A percentile compares a stretch with the other conserved stretches of the same genome.
Conservation (phyloP, 257 asterid species). For the Salvia miltiorrhiza region DNA sequence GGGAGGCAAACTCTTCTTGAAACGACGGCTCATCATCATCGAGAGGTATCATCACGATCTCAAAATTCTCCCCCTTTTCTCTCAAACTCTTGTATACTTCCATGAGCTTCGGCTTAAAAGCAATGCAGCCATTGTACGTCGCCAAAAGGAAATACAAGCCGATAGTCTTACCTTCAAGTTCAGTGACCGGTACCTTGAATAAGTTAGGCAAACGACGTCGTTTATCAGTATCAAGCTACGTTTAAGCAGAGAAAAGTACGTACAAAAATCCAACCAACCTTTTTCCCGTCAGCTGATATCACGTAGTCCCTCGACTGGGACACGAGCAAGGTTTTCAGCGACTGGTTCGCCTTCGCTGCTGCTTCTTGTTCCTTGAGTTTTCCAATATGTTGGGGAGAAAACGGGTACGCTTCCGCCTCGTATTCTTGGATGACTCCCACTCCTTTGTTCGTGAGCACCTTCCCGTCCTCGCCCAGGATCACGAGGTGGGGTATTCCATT, state of each 20-base stretch:
- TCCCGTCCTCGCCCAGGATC: constrained; percentile 56
- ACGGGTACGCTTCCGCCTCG: constrained; percentile 79
- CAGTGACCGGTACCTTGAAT: constrained; percentile 59
- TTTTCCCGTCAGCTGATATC: constrained; percentile 55
- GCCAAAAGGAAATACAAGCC: constrained; percentile 58
- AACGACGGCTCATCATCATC: constrained; percentile 58
- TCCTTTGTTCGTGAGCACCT: constrained; percentile 49
- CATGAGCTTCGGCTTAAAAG: constrained; percentile 51
- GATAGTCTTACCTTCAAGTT: constrained; percentile 75
- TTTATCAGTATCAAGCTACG: constrained; percentile 1
- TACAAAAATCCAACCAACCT: constrained; percentile 48
- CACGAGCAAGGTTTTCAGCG: constrained; percentile 55
- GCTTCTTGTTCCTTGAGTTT: constrained; percentile 54
- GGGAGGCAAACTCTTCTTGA: constrained; percentile 35
- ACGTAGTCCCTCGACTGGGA: constrained; percentile 60
- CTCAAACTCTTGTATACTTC: constrained; percentile 50
- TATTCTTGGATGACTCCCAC: constrained; percentile 47
- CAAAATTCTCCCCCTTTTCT: constrained; percentile 51
- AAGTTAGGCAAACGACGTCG: neutral
- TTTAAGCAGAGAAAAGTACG: neutral
- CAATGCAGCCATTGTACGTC: constrained; percentile 28
- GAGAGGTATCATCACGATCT: constrained; percentile 82
- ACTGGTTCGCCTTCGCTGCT: constrained; percentile 66
- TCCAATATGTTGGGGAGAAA: constrained; percentile 38
- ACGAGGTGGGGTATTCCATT: constrained; percentile 77